Evolutionary conservation across 2,329 filamentous ascomycete species (phyloP), one percentile per base, ranked within the genome.

Genomic region (Colletotrichum noveboracense): DNA sequence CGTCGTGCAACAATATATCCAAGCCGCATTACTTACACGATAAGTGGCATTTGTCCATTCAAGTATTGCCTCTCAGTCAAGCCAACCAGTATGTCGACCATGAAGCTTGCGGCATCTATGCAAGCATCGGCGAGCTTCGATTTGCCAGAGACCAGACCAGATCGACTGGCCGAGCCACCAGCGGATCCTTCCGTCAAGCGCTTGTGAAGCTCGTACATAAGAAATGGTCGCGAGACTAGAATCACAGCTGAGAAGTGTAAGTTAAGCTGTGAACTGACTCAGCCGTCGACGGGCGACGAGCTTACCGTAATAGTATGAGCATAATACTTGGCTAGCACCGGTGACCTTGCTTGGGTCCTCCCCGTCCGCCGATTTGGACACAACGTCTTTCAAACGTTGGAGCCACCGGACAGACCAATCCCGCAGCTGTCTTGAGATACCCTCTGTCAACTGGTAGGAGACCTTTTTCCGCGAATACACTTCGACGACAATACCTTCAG

Each of bases 391-490:
- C 1, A 91, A 81, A 2, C 80, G 81, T 56, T 85, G 82, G 5
- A 90, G 81, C 89, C 89, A 91, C 6, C 84, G 82, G 0, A 80
- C 80, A 0, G 88, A 89, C 88, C 89, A 91, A 21, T 89, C 87
- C 4, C 89, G 83, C 10, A 91, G 83, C 74, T 90, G 87, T 0
- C 85, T 84, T 5, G 89, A 90, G 26, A 91, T 89, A 0, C 88
- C 89, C 72, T 90, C 89, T 0, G 89, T 90, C 13, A 90, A 80
- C 61, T 88, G 87, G 4, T 89, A 82, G 0, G 89, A 89, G 6
- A 91, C 88, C 79, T 90, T 90, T 5, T 86, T 84, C 5, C 88
- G 82, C 3, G 89, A 90, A 77, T 90, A 91, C 5, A 91, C 86
- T 73, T 90, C 86, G 0, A 88, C 79, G 0, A 91, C 88, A 3